Base-by-base conservation (phyloP, 495 filamentous ascomycete genomes). In the Trichoderma gamsii region DNA sequence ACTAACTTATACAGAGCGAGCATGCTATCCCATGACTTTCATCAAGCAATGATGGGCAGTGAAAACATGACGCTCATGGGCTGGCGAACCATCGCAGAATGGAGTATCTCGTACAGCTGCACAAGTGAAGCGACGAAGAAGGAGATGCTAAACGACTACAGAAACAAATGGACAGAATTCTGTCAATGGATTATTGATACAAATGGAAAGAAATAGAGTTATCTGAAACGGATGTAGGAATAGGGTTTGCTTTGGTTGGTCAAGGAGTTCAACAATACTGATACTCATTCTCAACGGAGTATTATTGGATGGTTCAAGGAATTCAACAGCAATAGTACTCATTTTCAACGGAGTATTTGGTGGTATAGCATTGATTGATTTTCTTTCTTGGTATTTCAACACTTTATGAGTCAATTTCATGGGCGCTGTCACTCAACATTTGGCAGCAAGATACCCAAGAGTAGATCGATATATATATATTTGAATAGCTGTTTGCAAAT, bases 51-150 rank as follows among this genome's bases (percentile, higher is more conserved):
- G 76, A 75, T 78, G 41, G 79, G 78, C 25, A 76, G 78, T 29
- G 71, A 73, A 51, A 70, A 77, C 21, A 78, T 80, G 76, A 77
- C 73, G 56, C 67, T 81, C 13, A 72, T 73, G 38, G 79, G 78
- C 27, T 81, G 79, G 79, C 77, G 76, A 65, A 74, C 77, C 67
- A 76, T 81, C 27, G 77, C 76, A 0, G 69, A 72, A 70, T 81
- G 79, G 79, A 80, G 79, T 66, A 74, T 81, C 52, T 75, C 80
- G 49, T 76, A 81, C 66, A 73, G 78, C 25, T 80, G 78, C 70
- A 67, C 79, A 69, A 49, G 61, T 35, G 27, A 23, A 61, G 5
- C 51, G 25, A 21, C 16, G 12, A 32, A 61, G 29, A 23, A 32
- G 23, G 12, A 56, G 11, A 59, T 59, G 27, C 16, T 38, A 1